These are phyloP conservation scores for Rutstroemia sp. DNA, from an alignment of 2,329 filamentous ascomycete genomes.

Conservation along the genomic window DNA sequence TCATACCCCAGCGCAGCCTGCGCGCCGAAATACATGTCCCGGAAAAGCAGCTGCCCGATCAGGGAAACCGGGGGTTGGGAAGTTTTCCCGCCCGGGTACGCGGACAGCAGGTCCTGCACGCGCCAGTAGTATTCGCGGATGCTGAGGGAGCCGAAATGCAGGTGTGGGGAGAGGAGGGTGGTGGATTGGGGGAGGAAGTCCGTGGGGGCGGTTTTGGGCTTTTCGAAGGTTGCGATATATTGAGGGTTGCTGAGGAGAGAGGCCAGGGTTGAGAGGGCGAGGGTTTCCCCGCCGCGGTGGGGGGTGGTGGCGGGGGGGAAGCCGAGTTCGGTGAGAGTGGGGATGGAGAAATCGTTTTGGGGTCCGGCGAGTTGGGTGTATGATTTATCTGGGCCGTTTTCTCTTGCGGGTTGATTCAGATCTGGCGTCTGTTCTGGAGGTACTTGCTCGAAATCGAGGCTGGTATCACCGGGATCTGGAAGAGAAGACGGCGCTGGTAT, in stretches of 20 bases:
- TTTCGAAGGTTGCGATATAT: slow-evolving; percentile 68
- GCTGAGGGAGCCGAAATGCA: slow-evolving; percentile 69
- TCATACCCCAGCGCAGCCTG: slow-evolving; percentile 59
- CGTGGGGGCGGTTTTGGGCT: slow-evolving; percentile 68
- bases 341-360: slow-evolving; percentile 60
- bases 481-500: slow-evolving; percentile 50
- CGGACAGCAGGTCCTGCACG: slow-evolving; percentile 52
- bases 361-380: slow-evolving; percentile 58
- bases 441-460: slow-evolving; percentile 50
- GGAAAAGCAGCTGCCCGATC: slow-evolving; percentile 66
- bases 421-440: slow-evolving; percentile 46
- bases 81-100: slow-evolving; percentile 39
- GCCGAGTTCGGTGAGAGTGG: slow-evolving; percentile 63
- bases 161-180: slow-evolving; percentile 63
- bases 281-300: slow-evolving; percentile 63
- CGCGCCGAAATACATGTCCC: slow-evolving; percentile 78
- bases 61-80: slow-evolving; percentile 58
- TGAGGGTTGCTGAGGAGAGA: slow-evolving; percentile 52
- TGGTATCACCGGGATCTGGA: slow-evolving; percentile 58
- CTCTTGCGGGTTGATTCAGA: slow-evolving; percentile 50
- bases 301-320: slow-evolving; percentile 60
- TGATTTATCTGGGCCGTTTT: slow-evolving; percentile 41
- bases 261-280: slow-evolving; percentile 51
- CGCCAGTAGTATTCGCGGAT: slow-evolving; percentile 67
- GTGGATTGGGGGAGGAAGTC: slow-evolving; percentile 67